These are phyloP conservation scores for Dendrostoma leiphaemia DNA, from an alignment of 2,329 filamentous ascomycete species.

Conservation along the genomic window DNA sequence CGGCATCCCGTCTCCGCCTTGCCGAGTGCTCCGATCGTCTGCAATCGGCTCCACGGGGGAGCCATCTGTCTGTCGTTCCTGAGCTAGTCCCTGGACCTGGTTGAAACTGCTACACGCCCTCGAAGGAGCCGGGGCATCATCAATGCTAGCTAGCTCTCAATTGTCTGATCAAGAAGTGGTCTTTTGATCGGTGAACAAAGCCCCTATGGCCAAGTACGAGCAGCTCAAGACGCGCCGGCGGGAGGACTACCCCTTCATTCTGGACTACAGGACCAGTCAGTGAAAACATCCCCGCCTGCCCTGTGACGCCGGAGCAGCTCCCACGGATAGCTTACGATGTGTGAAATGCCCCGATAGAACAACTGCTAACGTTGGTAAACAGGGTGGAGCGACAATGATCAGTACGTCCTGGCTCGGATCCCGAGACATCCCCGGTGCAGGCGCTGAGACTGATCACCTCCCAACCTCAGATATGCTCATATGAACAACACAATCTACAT, in stretches of 20 bases:
- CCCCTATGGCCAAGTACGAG: conserved; percentile 31
- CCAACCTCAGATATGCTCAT: conserved; percentile 65
- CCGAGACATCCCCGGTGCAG: neutral
- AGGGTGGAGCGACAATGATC: conserved; percentile 64
- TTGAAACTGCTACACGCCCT: no score
- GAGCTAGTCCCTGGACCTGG: neutral
- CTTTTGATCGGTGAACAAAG: no score
- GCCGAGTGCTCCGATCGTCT: conserved; percentile 5
- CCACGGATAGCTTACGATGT: no score
- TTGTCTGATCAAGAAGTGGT: no score
- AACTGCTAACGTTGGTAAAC: no score
- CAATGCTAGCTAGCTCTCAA: no score
- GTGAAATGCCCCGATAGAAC: no score
- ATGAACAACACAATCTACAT: conserved; percentile 91
- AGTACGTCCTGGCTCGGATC: conserved; percentile 7
- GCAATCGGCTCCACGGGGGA: neutral
- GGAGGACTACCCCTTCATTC: conserved; percentile 71
- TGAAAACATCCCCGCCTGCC: no score
- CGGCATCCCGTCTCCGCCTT: neutral
- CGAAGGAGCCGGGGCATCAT: no score
- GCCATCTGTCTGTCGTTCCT: neutral
- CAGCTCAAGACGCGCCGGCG: conserved; percentile 61
- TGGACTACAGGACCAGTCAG: conserved; percentile 82
- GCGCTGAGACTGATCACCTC: conserved; percentile 12
- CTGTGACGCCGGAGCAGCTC: no score